Conservation (phyloP, 192 early-diverging fungal species). For the Jimgerdemannia flammicorona region DNA sequence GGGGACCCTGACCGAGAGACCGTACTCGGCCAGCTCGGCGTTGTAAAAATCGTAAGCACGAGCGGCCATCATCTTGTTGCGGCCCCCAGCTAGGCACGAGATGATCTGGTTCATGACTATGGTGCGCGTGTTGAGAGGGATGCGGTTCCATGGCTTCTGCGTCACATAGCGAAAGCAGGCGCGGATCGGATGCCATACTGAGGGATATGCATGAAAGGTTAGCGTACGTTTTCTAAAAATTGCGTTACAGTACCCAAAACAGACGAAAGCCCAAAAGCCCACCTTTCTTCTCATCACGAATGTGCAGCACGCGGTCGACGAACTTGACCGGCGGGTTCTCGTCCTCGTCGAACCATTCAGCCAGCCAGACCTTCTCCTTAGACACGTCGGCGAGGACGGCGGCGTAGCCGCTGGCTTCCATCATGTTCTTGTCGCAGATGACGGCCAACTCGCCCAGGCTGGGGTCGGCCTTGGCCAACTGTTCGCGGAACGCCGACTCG, state of each 20-base stretch:
- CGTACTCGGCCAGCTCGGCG: conserved; percentile 67
- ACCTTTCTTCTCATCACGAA: conserved; percentile 61
- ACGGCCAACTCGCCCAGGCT: conserved; percentile 75
- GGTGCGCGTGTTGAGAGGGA: conserved; percentile 74
- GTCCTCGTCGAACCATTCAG: conserved; percentile 70
- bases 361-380: conserved; percentile 75
- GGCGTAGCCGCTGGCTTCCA: conserved; percentile 85
- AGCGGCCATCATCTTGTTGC: conserved; percentile 90
- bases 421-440: conserved; percentile 83
- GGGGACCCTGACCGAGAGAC: conserved; percentile 67
- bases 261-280: not conserved
- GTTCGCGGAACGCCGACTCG: conserved; percentile 73
- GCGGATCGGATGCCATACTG: conserved; percentile 77
- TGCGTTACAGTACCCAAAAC: not conserved
- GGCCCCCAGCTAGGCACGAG: conserved; percentile 81
- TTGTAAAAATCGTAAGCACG: conserved; percentile 86
- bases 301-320: conserved; percentile 67
- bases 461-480: conserved; percentile 56
- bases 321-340: conserved; percentile 73
- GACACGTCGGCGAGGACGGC: conserved; percentile 72
- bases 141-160: conserved; percentile 85
- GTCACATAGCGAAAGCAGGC: conserved; percentile 90
- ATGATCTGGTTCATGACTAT: conserved; percentile 79
- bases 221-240: not conserved
- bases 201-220: not conserved